Evolutionary conservation across 2,329 filamentous ascomycete species (phyloP), one percentile per base, ranked within the genome.

Genomic region (Fusarium sp.): DNA sequence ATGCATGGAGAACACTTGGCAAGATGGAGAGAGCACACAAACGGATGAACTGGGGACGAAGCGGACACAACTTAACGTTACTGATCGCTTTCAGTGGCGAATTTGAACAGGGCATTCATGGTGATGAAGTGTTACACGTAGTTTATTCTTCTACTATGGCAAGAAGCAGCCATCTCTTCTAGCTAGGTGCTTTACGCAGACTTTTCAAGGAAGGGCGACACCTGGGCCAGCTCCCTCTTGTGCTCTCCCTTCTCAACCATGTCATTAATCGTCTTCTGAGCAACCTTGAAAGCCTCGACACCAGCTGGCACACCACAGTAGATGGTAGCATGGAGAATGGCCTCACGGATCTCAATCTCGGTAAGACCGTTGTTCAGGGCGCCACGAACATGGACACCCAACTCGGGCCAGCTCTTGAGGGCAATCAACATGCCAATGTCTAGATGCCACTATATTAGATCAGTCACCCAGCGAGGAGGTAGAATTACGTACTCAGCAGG

Each of bases 371-470:
- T 92, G 72, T 87, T 90, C 69, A 91, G 81, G 3, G 91, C 91
- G 0, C 91, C 91, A 27, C 89, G 85, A 11, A 91, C 84, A 77
- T 93, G 91, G 5, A 91, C 85, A 0, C 83, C 89, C 54, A 93
- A 83, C 76, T 92, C 91, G 0, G 88, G 85, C 31, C 84, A 84
- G 13, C 88, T 85, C 72, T 91, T 92, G 75, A 92, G 82, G 2
- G 89, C 89, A 80, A 88, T 89, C 59, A 92, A 83, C 87, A 92
- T 92, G 52, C 87, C 90, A 57, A 92, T 88, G 79, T 92, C 64
- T 67, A 33, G 16, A 48, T 22, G 8, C 22, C 22, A 27, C 48
- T 31, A 11, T 9, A n/a, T 45, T 24, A 45, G 41, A 16, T 9
- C 41, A 45, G 13, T 22, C 4, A 45, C 20, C 13, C 4, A 5